A percentile compares a stretch with the other conserved stretches of the same genome.
phyloP scores from a whole-genome alignment of 1,284 basidiomycete genomes.

The Cutaneotrichosporon dermatis region DNA sequence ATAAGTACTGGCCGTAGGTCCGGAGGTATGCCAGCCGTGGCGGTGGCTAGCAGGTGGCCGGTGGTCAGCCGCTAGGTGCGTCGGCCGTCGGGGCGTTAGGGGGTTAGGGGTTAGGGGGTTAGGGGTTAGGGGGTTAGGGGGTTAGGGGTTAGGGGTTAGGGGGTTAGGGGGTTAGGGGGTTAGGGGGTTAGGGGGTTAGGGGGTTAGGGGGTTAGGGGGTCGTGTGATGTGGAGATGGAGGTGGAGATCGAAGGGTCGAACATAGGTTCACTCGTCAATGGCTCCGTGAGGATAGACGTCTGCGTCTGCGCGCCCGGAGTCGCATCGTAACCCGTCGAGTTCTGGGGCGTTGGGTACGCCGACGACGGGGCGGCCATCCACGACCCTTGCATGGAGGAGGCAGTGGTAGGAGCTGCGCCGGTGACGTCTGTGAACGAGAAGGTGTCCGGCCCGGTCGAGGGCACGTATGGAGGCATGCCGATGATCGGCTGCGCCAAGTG shows the following conservation, averaged over 20 bases:
- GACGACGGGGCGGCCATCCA: not conserved
- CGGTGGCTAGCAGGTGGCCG: too few species aligned
- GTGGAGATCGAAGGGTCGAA: not conserved
- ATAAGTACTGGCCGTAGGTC: too few species aligned
- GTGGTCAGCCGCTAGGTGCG: too few species aligned
- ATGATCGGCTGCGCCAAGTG: conserved; percentile 12
- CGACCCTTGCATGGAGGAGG: not conserved
- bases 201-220: too few species aligned
- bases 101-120: too few species aligned
- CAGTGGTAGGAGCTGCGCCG: not conserved
- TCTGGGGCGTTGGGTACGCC: not conserved
- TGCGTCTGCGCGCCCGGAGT: not conserved
- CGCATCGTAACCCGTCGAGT: not conserved
- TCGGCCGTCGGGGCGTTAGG: too few species aligned
- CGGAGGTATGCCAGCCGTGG: too few species aligned
- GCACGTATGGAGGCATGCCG: conserved; percentile 17
- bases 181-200: too few species aligned
- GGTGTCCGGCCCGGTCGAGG: conserved; percentile 1
- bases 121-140: too few species aligned
- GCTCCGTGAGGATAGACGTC: not conserved
- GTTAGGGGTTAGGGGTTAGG: too few species aligned
- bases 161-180: too few species aligned
- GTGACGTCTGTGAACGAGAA: not conserved
- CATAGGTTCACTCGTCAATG: not conserved
- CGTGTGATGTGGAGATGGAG: too few species aligned